phyloP scores from a whole-genome alignment of 352 stramenopile genomes.

The Aphanomyces euteiches region DNA sequence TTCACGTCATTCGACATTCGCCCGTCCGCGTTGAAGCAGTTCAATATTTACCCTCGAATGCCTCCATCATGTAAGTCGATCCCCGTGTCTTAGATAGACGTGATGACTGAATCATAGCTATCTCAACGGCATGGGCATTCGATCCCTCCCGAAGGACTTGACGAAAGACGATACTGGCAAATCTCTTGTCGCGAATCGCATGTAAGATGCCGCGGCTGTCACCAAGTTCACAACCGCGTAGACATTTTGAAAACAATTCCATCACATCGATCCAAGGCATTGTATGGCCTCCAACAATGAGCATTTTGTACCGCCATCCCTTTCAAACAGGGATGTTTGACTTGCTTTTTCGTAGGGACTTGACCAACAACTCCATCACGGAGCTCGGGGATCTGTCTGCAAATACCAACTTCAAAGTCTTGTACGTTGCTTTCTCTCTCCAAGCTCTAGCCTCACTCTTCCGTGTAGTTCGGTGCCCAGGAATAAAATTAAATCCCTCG shows the following conservation, averaged over 20 bases:
- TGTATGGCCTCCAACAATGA: neutral
- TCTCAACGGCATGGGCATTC: constrained; percentile 16
- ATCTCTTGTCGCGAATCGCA: neutral
- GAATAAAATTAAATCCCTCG: constrained; percentile 8
- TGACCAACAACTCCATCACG: neutral
- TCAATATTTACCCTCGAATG: neutral
- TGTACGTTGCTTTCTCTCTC: neutral
- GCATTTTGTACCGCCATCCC: constrained; percentile 6
- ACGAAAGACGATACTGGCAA: neutral
- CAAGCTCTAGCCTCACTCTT: neutral
- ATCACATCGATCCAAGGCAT: constrained; percentile 13
- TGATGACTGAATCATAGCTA: neutral
- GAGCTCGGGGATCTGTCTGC: neutral
- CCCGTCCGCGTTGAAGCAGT: neutral
- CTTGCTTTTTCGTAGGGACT: neutral
- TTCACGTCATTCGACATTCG: neutral
- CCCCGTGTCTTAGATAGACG: too few species aligned
- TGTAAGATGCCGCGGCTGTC: neutral
- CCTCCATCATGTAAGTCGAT: constrained; percentile 4
- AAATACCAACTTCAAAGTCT: neutral
- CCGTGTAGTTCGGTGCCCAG: neutral
- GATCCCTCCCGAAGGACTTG: neutral
- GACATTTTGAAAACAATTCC: constrained; percentile 20
- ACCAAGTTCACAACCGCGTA: neutral
- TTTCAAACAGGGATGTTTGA: too few species aligned